Evolutionary conservation across 495 filamentous ascomycete species (phyloP).

Genomic region (Thermochaetoides thermophila): DNA sequence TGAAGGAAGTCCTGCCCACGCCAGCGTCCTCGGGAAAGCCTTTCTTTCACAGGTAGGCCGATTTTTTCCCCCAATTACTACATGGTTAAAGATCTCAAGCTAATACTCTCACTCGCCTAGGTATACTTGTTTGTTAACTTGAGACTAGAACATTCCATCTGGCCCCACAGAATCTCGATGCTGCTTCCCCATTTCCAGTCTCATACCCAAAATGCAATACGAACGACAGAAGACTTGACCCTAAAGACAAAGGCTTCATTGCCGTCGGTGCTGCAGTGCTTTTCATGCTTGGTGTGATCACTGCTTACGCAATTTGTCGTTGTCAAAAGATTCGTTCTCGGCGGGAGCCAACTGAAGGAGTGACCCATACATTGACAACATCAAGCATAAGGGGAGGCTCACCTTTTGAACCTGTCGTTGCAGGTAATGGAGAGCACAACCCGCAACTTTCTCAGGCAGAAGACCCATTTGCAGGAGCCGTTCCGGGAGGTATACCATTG

Average conservation of each 20-base stretch:
- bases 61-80: no score
- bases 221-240: background rate
- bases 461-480: no score
- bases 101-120: background rate
- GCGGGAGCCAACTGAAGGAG: no score
- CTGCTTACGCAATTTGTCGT: background rate
- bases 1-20: conserved; percentile 1
- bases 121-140: conserved; percentile 11
- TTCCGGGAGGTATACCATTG: no score
- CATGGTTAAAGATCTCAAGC: no score
- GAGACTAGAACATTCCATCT: conserved; percentile 5
- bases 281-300: background rate
- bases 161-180: conserved; percentile 2
- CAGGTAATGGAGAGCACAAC: no score
- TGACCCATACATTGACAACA: no score
- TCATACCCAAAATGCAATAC: conserved; percentile 1
- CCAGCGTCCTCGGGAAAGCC: conserved; percentile 9
- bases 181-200: conserved; percentile 2
- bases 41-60: conserved; percentile 8
- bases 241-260: conserved; percentile 7
- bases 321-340: no score
- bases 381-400: no score
- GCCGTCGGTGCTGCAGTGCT: conserved; percentile 3
- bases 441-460: no score
- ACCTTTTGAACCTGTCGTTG: no score